These are phyloP conservation scores for Hanseniaspora occidentalis DNA, from an alignment of 805 yeast species.

Conservation along the genomic window DNA sequence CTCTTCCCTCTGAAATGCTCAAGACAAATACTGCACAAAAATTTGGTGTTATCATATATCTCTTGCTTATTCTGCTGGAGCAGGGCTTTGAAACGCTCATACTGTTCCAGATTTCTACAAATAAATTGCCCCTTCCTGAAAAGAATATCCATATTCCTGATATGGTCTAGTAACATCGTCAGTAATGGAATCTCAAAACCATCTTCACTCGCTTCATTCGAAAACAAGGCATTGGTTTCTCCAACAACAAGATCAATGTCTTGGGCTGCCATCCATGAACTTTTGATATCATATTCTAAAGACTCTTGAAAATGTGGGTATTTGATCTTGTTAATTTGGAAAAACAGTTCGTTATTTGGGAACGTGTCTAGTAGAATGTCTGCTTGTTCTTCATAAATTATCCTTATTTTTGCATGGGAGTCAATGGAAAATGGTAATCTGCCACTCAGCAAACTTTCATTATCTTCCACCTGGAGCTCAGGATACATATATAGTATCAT, in stretches of 20 bases:
- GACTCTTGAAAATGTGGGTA: conserved; percentile 15
- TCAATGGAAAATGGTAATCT: conserved; percentile 11
- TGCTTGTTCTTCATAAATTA: conserved; percentile 7
- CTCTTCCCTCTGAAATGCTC: conserved; percentile 32
- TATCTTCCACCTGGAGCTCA: conserved; percentile 11
- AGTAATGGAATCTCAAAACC: not conserved
- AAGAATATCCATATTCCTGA: not conserved
- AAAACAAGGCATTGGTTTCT: not conserved
- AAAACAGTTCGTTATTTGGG: conserved; percentile 6
- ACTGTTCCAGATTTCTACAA: conserved; percentile 6
- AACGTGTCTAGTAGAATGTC: not conserved
- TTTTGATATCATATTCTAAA: conserved; percentile 14
- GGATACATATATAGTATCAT: conserved; percentile 22
- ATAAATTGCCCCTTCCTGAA: too few relatives aligned
- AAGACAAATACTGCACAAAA: conserved; percentile 46
- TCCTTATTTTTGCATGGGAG: conserved; percentile 7
- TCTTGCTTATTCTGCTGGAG: conserved; percentile 14
- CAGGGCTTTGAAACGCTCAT: conserved; percentile 11
- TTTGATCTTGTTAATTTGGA: conserved; percentile 7
- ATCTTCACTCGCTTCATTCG: not conserved
- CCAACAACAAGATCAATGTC: not conserved
- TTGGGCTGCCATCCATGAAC: conserved; percentile 21
- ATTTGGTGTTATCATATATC: conserved; percentile 27
- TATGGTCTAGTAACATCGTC: not conserved
- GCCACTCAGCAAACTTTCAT: conserved; percentile 8